These are phyloP conservation scores for Ophiostoma ulmi DNA, from an alignment of 2,329 filamentous ascomycete species.

Conservation along the genomic window DNA sequence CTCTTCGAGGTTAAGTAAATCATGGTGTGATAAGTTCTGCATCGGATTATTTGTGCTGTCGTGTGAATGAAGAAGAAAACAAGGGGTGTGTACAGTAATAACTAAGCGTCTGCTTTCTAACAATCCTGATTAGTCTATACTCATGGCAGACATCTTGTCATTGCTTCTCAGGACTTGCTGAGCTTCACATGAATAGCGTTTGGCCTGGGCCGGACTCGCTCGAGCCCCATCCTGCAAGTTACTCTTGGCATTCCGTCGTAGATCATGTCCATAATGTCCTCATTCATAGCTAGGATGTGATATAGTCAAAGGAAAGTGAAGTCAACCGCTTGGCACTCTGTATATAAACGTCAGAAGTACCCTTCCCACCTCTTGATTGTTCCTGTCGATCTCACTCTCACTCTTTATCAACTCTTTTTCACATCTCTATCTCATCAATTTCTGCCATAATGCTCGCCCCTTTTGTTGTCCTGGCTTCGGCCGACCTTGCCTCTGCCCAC, in stretches of 20 bases:
- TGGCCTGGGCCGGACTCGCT: not conserved
- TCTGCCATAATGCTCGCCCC: constrained; percentile 30
- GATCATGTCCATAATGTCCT: not conserved
- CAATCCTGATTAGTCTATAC: too few relatives aligned
- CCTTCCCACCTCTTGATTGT: not conserved
- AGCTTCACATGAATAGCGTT: not conserved
- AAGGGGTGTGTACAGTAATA: too few relatives aligned
- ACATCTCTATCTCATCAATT: not conserved
- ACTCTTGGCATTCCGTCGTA: not conserved
- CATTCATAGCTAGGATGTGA: not conserved
- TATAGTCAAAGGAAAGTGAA: not conserved
- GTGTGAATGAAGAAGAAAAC: not conserved
- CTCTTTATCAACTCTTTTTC: not conserved
- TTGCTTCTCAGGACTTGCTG: not conserved
- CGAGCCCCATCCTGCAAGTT: not conserved
- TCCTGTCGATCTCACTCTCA: not conserved
- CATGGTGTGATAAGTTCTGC: not conserved
- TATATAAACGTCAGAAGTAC: not conserved
- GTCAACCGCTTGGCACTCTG: not conserved
- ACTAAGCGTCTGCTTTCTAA: too few relatives aligned
- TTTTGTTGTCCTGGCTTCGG: constrained; percentile 35
- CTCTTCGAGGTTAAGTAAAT: not conserved
- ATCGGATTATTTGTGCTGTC: not conserved
- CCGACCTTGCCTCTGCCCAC: constrained; percentile 42
- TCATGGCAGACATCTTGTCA: not conserved